Conservation (phyloP, 257 asterid genomes). For the Thymus mandschuricus region DNA sequence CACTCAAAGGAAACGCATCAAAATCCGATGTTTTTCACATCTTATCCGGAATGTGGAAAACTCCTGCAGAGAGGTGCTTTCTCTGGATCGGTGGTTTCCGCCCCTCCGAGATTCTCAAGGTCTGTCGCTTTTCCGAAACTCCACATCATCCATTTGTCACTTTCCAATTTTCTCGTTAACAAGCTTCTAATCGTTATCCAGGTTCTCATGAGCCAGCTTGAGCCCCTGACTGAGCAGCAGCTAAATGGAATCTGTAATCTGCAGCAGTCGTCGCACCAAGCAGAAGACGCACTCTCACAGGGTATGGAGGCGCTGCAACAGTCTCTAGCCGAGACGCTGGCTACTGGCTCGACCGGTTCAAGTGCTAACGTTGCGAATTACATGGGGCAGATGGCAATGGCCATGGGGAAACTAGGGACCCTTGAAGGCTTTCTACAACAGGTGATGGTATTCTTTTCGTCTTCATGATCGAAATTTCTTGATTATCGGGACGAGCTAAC, state of each 20-base stretch:
- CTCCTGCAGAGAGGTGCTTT: slow-evolving; percentile 70
- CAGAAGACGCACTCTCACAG: slow-evolving; percentile 54
- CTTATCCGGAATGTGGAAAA: slow-evolving; percentile 91
- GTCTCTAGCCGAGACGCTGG: slow-evolving; percentile 51
- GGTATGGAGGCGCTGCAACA: slow-evolving; percentile 85
- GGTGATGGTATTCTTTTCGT: slow-evolving; percentile 41
- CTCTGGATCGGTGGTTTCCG: slow-evolving; percentile 49
- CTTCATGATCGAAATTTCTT: too few species aligned
- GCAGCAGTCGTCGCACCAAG: slow-evolving; percentile 50
- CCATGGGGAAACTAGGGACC: slow-evolving; percentile 74
- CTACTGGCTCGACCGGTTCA: slow-evolving; percentile 36
- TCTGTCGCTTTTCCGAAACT: neutral
- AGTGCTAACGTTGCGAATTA: slow-evolving; percentile 48
- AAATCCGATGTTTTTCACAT: slow-evolving; percentile 83
- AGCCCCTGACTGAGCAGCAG: slow-evolving; percentile 93
- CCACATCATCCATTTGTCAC: neutral
- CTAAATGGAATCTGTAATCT: slow-evolving; percentile 49
- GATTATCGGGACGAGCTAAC: neutral
- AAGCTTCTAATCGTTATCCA: slow-evolving; percentile 41
- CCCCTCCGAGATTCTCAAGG: slow-evolving; percentile 65
- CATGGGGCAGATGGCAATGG: slow-evolving; percentile 94
- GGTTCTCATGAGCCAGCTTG: slow-evolving; percentile 77
- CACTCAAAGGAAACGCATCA: slow-evolving; percentile 72
- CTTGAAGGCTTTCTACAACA: slow-evolving; percentile 66
- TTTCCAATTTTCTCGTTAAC: neutral